phyloP scores from a whole-genome alignment of 768 basidiomycete species.

The Xerocomus brunneocitrinus region DNA sequence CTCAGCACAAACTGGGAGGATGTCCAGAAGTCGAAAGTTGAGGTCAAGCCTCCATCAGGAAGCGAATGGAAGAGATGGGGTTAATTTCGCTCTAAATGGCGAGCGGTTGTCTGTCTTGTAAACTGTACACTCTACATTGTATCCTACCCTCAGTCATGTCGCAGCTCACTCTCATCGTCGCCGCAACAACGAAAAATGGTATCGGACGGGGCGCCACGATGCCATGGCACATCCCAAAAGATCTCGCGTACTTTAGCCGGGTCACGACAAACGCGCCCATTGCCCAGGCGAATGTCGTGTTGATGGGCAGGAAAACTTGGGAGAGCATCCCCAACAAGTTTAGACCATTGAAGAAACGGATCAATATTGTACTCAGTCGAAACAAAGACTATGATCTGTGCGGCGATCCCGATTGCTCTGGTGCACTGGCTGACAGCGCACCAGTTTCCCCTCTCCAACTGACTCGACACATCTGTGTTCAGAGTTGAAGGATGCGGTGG shows the following conservation, averaged over 20 bases:
- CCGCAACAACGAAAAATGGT: conserved; percentile 81
- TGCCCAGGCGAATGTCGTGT: conserved; percentile 61
- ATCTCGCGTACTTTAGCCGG: conserved; percentile 90
- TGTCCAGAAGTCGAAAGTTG: conserved; percentile 63
- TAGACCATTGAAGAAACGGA: conserved; percentile 69
- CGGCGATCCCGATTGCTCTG: conserved; percentile 22
- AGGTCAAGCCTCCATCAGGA: conserved; percentile 80
- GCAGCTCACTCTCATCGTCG: conserved; percentile 86
- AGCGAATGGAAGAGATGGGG: conserved; percentile 83
- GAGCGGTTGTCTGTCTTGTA: not conserved
- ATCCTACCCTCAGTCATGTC: conserved; percentile 39
- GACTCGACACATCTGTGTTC: conserved; percentile 30
- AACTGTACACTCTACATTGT: not conserved
- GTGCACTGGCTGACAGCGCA: conserved; percentile 4
- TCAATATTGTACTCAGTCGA: conserved; percentile 75
- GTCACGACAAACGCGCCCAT: conserved; percentile 62
- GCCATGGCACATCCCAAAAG: conserved; percentile 86
- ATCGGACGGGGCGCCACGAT: conserved; percentile 75
- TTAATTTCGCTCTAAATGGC: conserved; percentile 16
- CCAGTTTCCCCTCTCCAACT: conserved; percentile 11
- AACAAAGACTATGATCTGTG: conserved; percentile 60
- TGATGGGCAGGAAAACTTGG: conserved; percentile 99
- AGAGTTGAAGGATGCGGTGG: conserved; percentile 18
- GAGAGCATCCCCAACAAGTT: conserved; percentile 88
- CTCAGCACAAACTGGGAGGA: conserved; percentile 96